phyloP scores from a whole-genome alignment of 352 stramenopile species.

The Globisporangium spiculum region DNA sequence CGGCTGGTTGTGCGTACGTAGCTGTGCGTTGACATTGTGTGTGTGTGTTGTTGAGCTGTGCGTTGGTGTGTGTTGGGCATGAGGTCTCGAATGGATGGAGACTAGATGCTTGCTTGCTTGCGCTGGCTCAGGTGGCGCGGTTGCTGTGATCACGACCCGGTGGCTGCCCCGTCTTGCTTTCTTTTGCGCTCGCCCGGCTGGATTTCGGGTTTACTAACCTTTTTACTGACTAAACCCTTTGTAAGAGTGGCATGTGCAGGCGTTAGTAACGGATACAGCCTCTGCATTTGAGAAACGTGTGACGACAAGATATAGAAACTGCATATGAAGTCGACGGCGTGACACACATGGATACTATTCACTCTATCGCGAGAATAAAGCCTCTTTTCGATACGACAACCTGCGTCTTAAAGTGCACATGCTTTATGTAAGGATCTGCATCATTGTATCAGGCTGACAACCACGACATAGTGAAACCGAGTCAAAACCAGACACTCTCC shows the following conservation, averaged over 20 bases:
- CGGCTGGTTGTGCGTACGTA: background rate
- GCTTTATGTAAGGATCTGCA: background rate
- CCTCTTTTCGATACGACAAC: background rate
- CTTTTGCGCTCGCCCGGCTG: conserved; percentile 9
- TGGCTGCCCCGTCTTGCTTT: conserved; percentile 13
- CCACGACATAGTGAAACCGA: background rate
- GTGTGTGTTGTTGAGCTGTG: background rate
- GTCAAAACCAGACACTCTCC: background rate
- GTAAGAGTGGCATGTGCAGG: background rate
- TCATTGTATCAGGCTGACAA: background rate
- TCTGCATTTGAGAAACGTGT: background rate
- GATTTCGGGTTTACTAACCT: background rate
- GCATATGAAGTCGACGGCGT: background rate
- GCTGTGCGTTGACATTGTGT: background rate
- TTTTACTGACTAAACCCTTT: background rate
- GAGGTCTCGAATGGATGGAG: conserved; percentile 4
- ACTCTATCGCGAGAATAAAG: background rate
- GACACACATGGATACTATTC: background rate
- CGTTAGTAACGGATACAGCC: conserved; percentile 2
- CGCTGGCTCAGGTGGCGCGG: background rate
- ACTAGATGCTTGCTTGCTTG: background rate
- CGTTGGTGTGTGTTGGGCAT: background rate
- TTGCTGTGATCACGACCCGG: background rate
- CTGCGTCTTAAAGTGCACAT: background rate
- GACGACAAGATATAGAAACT: background rate